Evolutionary conservation across 2,329 filamentous ascomycete genomes (phyloP), one percentile per base, ranked within the genome.

Genomic region (Purpureocillium lavendulum): DNA sequence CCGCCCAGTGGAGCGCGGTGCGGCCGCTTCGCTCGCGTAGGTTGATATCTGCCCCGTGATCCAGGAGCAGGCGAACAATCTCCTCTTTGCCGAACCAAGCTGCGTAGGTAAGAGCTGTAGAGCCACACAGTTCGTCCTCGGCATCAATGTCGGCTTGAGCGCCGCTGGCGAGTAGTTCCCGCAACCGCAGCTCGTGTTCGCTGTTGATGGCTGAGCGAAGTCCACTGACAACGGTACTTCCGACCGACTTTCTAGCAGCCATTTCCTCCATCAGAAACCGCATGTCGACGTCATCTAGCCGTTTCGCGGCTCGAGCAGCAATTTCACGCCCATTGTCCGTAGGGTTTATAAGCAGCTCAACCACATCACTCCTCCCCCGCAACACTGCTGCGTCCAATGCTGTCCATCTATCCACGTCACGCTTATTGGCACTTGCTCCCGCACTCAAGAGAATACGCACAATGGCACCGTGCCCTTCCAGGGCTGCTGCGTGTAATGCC

Each of bases 201-300:
- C 40, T 47, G 32, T 47, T 45, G 9, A 47, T 38, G 12, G 40
- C 40, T 13, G 45, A 45, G 31, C 42, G 42, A 33, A 47, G 40
- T 12, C 45, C 45, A 15, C 28, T 30, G 14, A 47, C 42, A 14
- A 43, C 40, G 11, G 36, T 40, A 40, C 45, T 47, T 18, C 42
- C 45, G 7, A 18, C 17, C n/a, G 43, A 47, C 33, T 47, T 47
- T 2, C 36, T 47, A 35, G 34, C 45, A 1, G 45, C 43, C 34
- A 43, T 45, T 33, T 47, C 43, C 36, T 40, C 43, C 15, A 47
- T 14, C 7, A 41, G 15, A 13, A 40, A 38, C 17, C 40, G 13
- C 13, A 41, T 39, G 38, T 43, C 39, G 15, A 37, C 16, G 11
- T 45, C 38, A 5, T 30, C 14, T 28, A 41, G 41, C 32, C 14